Base-by-base conservation (phyloP, 495 filamentous ascomycete species). In the Tuber indicum region DNA sequence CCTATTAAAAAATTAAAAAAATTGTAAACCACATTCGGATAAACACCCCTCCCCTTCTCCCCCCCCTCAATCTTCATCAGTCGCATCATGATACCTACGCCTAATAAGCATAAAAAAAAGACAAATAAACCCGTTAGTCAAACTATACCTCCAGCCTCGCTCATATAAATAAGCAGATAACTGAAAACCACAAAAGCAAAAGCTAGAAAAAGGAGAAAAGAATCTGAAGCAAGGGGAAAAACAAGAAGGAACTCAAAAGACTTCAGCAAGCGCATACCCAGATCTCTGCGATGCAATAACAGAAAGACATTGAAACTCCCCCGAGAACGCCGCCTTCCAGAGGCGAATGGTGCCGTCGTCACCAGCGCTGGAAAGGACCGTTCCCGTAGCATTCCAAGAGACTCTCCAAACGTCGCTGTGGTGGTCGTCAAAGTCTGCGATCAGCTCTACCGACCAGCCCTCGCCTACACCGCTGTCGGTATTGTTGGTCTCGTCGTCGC, bases 321-420 rank as follows among this genome's bases (percentile, higher is more conserved):
- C 82, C n/a, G 78, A 82, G 71, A 82, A 80, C 12, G 82, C 82
- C 9, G 79, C 76, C 62, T 83, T 83, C 82, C 89, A 90, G 72
- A 89, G 86, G 79, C 88, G 84, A 36, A 91, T 83, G 81, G 87
- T 89, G 17, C 89, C 89, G 81, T 91, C 89, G 74, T 91, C 89
- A 5, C 89, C 89, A 8, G 88, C 87, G 26, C 86, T 89, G 1
- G 87, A 89, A 73, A 91, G 78, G 41, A 90, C 86, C 75, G 89
- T 88, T 14, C 89, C 89, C 72, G 90, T 89, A 42, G 88, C 87
- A 75, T 90, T 89, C 80, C 90, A 91, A 4, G 84, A 86, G 9
- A 90, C 88, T 73, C 87, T 84, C 89, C 89, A 91, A 8, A 91
- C 88, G 7, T 89, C 89, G 44, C 86, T 87, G 52, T 85, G 84